Evolutionary conservation across 768 basidiomycete species (phyloP).

Genomic region (Trametes gibbosa): DNA sequence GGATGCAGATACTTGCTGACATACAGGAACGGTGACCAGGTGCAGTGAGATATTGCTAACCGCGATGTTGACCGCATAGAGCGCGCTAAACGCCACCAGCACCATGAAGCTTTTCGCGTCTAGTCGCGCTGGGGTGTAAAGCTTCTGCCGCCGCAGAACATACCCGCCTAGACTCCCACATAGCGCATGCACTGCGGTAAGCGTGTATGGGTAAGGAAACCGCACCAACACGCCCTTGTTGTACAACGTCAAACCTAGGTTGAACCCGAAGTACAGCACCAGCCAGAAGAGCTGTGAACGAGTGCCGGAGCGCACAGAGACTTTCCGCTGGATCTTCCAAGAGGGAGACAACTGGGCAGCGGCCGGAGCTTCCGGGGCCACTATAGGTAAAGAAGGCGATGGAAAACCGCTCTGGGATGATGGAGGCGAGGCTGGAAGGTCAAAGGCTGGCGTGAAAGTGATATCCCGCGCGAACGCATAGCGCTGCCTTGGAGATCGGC

Average conservation of each 20-base stretch:
- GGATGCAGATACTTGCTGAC: constrained; percentile 29
- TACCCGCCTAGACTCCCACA: constrained; percentile 83
- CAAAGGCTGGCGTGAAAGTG: constrained; percentile 1
- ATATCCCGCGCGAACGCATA: constrained; percentile 11
- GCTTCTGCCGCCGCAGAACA: constrained; percentile 53
- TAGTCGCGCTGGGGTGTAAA: constrained; percentile 58
- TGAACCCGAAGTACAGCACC: constrained; percentile 82
- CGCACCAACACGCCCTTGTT: constrained; percentile 91
- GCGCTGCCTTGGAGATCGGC: constrained; percentile 22
- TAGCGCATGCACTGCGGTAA: constrained; percentile 90
- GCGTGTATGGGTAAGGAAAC: constrained; percentile 95
- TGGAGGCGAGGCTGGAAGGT: constrained; percentile 5
- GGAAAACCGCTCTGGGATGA: constrained; percentile 6
- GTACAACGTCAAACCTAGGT: constrained; percentile 88
- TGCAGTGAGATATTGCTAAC: constrained; percentile 90
- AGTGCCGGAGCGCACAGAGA: neutral
- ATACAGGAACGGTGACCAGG: constrained; percentile 85
- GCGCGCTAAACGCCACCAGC: constrained; percentile 76
- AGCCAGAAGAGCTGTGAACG: constrained; percentile 58
- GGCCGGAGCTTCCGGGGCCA: constrained; percentile 19
- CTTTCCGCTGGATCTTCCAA: neutral
- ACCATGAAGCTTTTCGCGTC: constrained; percentile 52
- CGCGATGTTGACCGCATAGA: constrained; percentile 93
- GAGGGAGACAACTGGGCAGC: neutral
- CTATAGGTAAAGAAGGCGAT: constrained; percentile 20